These are phyloP conservation scores for Ascobolus immersus DNA, from an alignment of 495 filamentous ascomycete species.

Conservation along the genomic window DNA sequence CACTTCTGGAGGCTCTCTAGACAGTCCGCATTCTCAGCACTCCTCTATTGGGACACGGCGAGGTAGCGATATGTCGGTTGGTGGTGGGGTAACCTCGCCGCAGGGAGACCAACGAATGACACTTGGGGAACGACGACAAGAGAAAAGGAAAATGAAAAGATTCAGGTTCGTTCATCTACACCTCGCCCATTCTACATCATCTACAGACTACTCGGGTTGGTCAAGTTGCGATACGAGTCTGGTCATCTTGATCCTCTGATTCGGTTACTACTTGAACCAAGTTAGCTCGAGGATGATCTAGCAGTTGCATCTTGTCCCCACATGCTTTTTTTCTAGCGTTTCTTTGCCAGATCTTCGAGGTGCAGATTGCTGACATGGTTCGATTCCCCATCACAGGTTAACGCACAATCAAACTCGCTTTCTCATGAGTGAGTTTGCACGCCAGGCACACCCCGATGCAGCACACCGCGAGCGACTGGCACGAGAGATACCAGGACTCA, in stretches of 20 bases:
- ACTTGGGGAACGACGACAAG: constrained; percentile 35
- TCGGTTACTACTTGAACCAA: constrained; percentile 6
- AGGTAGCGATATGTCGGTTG: constrained; percentile 6
- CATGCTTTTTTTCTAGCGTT: not conserved
- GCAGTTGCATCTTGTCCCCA: not conserved
- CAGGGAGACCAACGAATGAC: constrained; percentile 16
- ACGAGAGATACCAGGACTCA: constrained; percentile 76
- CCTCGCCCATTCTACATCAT: too few species aligned
- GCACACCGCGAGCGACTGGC: constrained; percentile 76
- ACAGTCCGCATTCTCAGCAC: constrained; percentile 14
- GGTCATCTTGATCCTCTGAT: constrained; percentile 5
- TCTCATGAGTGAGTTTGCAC: constrained; percentile 89
- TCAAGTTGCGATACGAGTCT: too few species aligned
- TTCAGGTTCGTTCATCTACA: constrained; percentile 49
- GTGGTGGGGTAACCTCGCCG: constrained; percentile 3
- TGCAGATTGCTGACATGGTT: constrained; percentile 1
- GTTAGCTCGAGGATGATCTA: constrained; percentile 8
- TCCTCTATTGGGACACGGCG: constrained; percentile 14
- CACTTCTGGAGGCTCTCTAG: constrained; percentile 14
- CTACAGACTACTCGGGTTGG: too few species aligned
- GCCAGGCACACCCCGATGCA: constrained; percentile 85
- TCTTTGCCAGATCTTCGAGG: constrained; percentile 3
- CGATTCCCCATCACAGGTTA: constrained; percentile 28
- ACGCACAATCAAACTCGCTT: constrained; percentile 94
- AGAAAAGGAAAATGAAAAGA: constrained; percentile 85